Evolutionary conservation across 495 filamentous ascomycete species (phyloP), one percentile per base, ranked within the genome.

Genomic region (Aspergillus biplanus): DNA sequence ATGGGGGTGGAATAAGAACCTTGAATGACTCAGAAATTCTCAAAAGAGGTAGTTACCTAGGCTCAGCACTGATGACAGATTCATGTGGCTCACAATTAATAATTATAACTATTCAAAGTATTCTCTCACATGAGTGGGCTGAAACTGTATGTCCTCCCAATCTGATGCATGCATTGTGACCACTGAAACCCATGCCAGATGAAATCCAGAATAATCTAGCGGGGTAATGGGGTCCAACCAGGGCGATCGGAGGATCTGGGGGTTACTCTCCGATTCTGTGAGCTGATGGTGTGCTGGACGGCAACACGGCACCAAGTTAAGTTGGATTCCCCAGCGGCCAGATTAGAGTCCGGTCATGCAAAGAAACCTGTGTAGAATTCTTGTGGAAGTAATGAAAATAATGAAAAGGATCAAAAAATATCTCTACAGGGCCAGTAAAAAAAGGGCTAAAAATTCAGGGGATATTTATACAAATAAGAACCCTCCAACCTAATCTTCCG

Each of bases 181-280:
- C 52, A 44, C 31, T 46, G 4, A 66, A 54, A 34, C 39, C 55
- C 59, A 62, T 55, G 59, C 60, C 65, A 63, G 56, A 63, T 31
- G 34, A 21, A 34, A 63, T 66, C 60, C 60, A 66, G 59, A 66
- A 66, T 57, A 63, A 60, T 64, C 57, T 67, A 67, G 65, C 61
- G 65, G 65, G 61, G 57, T 62, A 61, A 52, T 8, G 58, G 42
- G 42, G 50, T 33, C 39, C 56, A 52, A 48, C 33, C 62, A 47
- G 55, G 62, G 42, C 49, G 58, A 62, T 65, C 64, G 49, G 58
- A 53, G 52, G 54, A 62, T 58, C 64, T 59, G 54, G 54, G 57
- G 53, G 54, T 46, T 33, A 15, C 21, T 54, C 54, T 58, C 64
- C 52, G 52, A 65, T 65, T 15, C 54, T 65, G 58, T 65, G 62